Evolutionary conservation across 768 basidiomycete species (phyloP).

Genomic region (Lentinula detonsa): DNA sequence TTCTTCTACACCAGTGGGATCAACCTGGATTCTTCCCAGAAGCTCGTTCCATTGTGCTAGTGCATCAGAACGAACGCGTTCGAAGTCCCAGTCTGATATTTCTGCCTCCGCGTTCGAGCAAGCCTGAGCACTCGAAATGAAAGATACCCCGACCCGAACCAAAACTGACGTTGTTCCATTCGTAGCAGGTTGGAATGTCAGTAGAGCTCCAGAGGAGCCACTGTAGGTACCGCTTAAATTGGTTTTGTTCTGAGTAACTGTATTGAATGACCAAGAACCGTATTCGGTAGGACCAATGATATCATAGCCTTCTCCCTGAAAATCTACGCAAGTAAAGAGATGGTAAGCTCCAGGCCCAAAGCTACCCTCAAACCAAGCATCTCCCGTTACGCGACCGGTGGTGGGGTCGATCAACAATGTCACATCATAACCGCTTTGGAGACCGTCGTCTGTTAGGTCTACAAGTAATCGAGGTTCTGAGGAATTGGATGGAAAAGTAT

Average conservation of each 20-base stretch:
- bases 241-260: not conserved
- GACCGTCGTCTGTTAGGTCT: conserved; percentile 60
- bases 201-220: conserved; percentile 27
- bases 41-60: conserved; percentile 53
- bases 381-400: conserved; percentile 46
- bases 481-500: conserved; percentile 46
- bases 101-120: conserved; percentile 57
- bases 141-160: conserved; percentile 59
- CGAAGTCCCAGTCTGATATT: conserved; percentile 54
- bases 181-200: conserved; percentile 40
- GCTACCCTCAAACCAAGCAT: conserved; percentile 41
- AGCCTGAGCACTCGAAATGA: conserved; percentile 55
- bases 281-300: conserved; percentile 45
- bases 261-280: conserved; percentile 31
- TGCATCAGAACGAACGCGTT: conserved; percentile 34
- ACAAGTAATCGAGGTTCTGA: conserved; percentile 46
- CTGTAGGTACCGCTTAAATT: not conserved
- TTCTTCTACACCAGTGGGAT: conserved; percentile 37
- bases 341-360: conserved; percentile 57
- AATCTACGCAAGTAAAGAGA: conserved; percentile 56
- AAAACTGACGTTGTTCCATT: conserved; percentile 37
- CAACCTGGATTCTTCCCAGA: conserved; percentile 47
- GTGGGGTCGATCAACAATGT: conserved; percentile 40
- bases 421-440: conserved; percentile 43
- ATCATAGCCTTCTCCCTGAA: conserved; percentile 45